A percentile compares a stretch with the other conserved stretches of the same genome.
phyloP scores from a whole-genome alignment of 2,329 filamentous ascomycete species.

The Macrophomina phaseolina region DNA sequence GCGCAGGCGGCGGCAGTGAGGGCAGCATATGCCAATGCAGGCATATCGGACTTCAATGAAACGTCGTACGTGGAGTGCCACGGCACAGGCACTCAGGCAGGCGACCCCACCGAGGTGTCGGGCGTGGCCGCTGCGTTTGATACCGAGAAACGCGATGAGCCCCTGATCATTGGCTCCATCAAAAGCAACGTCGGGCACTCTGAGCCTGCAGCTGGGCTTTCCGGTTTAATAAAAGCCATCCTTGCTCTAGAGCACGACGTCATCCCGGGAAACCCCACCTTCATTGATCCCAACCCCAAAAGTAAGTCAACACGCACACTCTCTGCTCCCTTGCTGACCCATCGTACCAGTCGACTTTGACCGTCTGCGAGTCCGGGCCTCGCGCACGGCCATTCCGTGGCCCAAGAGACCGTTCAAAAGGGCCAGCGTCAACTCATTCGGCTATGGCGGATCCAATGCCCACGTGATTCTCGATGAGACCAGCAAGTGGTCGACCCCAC shows the following conservation, averaged over 20 bases:
- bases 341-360: constrained; percentile 7
- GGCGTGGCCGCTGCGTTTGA: constrained; percentile 54
- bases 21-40: constrained; percentile 41
- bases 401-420: constrained; percentile 19
- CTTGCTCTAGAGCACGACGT: constrained; percentile 35
- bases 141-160: constrained; percentile 14
- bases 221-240: constrained; percentile 38
- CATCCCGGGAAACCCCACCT: constrained; percentile 33
- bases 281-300: constrained; percentile 9
- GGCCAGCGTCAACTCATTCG: constrained; percentile 28
- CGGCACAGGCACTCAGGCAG: constrained; percentile 59
- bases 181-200: constrained; percentile 43
- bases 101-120: constrained; percentile 61
- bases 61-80: constrained; percentile 56
- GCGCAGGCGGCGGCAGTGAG: constrained; percentile 44
- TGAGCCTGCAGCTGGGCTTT: constrained; percentile 37
- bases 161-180: constrained; percentile 37
- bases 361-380: neutral
- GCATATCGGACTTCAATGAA: constrained; percentile 34
- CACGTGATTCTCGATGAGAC: constrained; percentile 23
- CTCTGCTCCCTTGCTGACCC: neutral
- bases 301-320: neutral
- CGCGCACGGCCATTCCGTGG: constrained; percentile 31
- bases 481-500: neutral
- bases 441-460: constrained; percentile 27